phyloP scores from a whole-genome alignment of 2,329 filamentous ascomycete species.

The Aspergillus sp. region DNA sequence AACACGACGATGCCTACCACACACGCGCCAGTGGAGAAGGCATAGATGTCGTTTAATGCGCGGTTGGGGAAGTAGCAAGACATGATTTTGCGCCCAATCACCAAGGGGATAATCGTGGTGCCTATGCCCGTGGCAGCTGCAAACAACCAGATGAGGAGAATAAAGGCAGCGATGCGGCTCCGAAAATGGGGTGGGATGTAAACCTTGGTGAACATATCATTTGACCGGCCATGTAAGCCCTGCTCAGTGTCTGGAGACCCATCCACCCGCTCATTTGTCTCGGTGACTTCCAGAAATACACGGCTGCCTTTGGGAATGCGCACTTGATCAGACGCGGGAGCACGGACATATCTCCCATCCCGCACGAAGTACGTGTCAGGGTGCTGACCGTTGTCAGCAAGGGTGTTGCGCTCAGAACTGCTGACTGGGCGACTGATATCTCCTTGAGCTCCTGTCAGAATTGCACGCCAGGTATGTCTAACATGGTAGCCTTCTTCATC shows the following conservation, averaged over 20 bases:
- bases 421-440: slow-evolving; percentile 35
- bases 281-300: slow-evolving; percentile 76
- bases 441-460: slow-evolving; percentile 36
- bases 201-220: slow-evolving; percentile 65
- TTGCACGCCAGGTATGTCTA: slow-evolving; percentile 56
- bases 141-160: slow-evolving; percentile 88
- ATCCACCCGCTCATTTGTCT: slow-evolving; percentile 64
- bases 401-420: slow-evolving; percentile 26
- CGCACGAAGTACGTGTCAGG: slow-evolving; percentile 54
- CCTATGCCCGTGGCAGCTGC: slow-evolving; percentile 82
- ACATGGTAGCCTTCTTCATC: slow-evolving; percentile 77
- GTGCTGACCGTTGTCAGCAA: slow-evolving; percentile 39
- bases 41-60: slow-evolving; percentile 90
- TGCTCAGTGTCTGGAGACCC: slow-evolving; percentile 53
- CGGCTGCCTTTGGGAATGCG: slow-evolving; percentile 80
- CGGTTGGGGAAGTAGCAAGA: slow-evolving; percentile 67
- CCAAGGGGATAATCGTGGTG: slow-evolving; percentile 79
- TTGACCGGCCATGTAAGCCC: slow-evolving; percentile 59
- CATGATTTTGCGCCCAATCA: slow-evolving; percentile 79
- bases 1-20: slow-evolving; percentile 69
- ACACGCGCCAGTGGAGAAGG: slow-evolving; percentile 88
- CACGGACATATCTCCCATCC: slow-evolving; percentile 80
- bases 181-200: slow-evolving; percentile 86
- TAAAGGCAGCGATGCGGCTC: slow-evolving; percentile 76
- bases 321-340: slow-evolving; percentile 92